Percentiles rank a stretch among this genome's conserved stretches.
phyloP scores from a whole-genome alignment of 140 eudicot genomes.

The Senecio squalidus region DNA sequence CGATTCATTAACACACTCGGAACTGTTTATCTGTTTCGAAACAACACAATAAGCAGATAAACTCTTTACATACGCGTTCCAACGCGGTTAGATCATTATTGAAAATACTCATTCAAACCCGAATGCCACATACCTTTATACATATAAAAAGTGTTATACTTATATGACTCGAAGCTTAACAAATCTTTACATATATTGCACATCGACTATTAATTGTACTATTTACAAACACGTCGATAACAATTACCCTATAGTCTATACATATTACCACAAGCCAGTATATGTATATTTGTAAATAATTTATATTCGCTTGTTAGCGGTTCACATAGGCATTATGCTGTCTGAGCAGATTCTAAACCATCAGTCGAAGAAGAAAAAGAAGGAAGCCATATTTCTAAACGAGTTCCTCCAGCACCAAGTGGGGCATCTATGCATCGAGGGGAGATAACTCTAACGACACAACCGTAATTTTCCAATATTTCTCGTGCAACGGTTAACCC shows the following conservation, averaged over 20 bases:
- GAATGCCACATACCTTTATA: too few relatives aligned
- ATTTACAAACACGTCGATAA: slow-evolving; percentile 23
- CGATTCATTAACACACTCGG: too few relatives aligned
- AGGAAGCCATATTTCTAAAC: slow-evolving; percentile 93
- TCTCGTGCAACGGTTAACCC: slow-evolving; percentile 90
- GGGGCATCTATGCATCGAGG: slow-evolving; percentile 62
- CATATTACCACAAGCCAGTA: slow-evolving; percentile 15
- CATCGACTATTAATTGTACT: slow-evolving; percentile 13
- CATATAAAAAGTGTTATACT: too few relatives aligned
- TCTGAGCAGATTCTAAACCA: slow-evolving; percentile 27
- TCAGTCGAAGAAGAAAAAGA: slow-evolving; percentile 35
- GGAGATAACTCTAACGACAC: slow-evolving; percentile 87
- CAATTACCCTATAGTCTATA: slow-evolving; percentile 12
- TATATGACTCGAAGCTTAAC: not conserved
- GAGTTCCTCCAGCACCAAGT: slow-evolving; percentile 80
- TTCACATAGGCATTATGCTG: slow-evolving; percentile 17
- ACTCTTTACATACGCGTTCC: too few relatives aligned
- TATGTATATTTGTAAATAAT: slow-evolving; percentile 4
- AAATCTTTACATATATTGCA: slow-evolving; percentile 1
- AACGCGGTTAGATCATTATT: too few relatives aligned
- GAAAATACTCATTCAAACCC: too few relatives aligned
- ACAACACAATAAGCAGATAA: too few relatives aligned
- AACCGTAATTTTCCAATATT: slow-evolving; percentile 84
- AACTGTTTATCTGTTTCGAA: too few relatives aligned
- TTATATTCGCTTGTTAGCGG: too few relatives aligned